Evolutionary conservation across 2,329 filamentous ascomycete genomes (phyloP).

Genomic region (Phyllosticta citribraziliensis): DNA sequence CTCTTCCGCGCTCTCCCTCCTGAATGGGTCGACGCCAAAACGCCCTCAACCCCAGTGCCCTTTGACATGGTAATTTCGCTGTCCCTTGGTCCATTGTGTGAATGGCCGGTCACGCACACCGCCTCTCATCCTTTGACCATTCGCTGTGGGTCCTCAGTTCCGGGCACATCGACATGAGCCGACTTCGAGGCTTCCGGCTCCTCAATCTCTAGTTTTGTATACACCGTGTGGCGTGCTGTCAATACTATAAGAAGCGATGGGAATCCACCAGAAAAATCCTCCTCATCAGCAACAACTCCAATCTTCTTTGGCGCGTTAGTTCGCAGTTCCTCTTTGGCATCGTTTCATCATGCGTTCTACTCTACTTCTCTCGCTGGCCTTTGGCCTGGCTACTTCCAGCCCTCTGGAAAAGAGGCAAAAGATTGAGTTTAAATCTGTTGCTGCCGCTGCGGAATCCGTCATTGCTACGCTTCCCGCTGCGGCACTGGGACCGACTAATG

Average conservation of each 20-base stretch:
- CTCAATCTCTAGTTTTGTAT: not conserved
- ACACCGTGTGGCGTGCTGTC: not conserved
- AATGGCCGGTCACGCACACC: not conserved
- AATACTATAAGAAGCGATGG: not conserved
- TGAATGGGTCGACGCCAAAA: not conserved
- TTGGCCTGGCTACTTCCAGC: constrained; percentile 6
- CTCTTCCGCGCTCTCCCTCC: not conserved
- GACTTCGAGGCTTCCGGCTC: not conserved
- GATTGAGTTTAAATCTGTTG: not conserved
- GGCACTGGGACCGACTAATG: constrained; percentile 2
- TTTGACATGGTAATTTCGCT: not conserved
- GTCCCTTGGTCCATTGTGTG: not conserved
- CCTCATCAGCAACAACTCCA: not conserved
- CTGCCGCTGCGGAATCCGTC: not conserved
- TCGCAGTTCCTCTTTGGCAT: not conserved
- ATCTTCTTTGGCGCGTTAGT: not conserved
- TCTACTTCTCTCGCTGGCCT: not conserved
- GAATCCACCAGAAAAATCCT: not conserved
- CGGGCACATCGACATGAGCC: not conserved
- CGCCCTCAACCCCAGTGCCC: not conserved
- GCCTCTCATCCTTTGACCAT: not conserved
- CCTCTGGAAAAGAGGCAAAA: constrained; percentile 5
- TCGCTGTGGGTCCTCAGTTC: not conserved
- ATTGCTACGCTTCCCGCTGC: constrained; percentile 1
- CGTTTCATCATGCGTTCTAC: not conserved